A percentile compares a stretch with the other conserved stretches of the same genome.
Evolutionary conservation across 257 asterid species (phyloP).

Genomic region (Coffea eugenioides): DNA sequence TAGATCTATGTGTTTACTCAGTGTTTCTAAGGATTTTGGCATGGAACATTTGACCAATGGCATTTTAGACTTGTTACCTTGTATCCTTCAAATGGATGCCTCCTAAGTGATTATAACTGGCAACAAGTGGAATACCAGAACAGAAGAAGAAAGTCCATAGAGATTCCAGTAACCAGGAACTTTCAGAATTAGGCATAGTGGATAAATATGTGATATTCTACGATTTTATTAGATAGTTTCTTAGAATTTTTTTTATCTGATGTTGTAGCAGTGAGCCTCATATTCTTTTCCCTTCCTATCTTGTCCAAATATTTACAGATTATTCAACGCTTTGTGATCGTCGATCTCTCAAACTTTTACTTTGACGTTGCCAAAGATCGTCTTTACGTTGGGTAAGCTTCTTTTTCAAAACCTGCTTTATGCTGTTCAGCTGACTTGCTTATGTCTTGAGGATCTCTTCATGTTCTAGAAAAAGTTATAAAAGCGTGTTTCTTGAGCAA

Average conservation of each 20-base stretch:
- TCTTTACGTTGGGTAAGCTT: slow-evolving; percentile 88
- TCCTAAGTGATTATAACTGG: not conserved
- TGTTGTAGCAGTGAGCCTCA: not conserved
- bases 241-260: not conserved
- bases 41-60: not conserved
- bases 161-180: not conserved
- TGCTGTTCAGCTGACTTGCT: slow-evolving; percentile 8
- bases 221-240: not conserved
- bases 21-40: not conserved
- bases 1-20: too few relatives aligned
- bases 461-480: not conserved
- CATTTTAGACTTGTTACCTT: not conserved
- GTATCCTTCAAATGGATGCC: not conserved
- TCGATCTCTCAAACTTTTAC: slow-evolving; percentile 96
- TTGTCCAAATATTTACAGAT: slow-evolving; percentile 44
- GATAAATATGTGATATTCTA: not conserved
- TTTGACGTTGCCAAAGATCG: slow-evolving; percentile 95
- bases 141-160: not conserved
- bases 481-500: not conserved
- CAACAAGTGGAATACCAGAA: not conserved
- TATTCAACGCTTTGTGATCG: slow-evolving; percentile 85
- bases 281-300: not conserved
- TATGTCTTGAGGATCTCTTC: not conserved
- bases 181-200: not conserved
- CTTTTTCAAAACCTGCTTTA: slow-evolving; percentile 2